Percentiles rank a stretch among this genome's conserved stretches.
These are phyloP conservation scores for Fusarium papillatum DNA, from an alignment of 2,329 filamentous ascomycete species.

Conservation along the genomic window DNA sequence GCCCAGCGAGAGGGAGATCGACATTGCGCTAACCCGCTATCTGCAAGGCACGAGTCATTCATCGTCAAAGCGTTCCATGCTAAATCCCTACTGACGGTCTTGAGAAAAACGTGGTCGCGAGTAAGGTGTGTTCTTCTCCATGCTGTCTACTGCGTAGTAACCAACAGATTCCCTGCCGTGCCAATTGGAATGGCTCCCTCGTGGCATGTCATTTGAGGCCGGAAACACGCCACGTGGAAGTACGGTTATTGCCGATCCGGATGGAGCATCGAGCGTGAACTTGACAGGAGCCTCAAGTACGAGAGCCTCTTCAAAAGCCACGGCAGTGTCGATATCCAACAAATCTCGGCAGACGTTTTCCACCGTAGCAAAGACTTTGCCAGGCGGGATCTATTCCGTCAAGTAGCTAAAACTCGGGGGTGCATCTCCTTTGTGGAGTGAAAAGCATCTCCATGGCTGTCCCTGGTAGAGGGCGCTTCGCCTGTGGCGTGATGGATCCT, in stretches of 20 bases:
- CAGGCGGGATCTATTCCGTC: neutral
- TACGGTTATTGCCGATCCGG: neutral
- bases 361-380: neutral
- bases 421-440: neutral
- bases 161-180: neutral
- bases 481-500: neutral
- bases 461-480: neutral
- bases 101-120: constrained; percentile 3
- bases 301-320: too few species aligned
- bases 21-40: neutral
- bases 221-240: neutral
- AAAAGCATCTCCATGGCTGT: neutral
- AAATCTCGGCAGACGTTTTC: neutral
- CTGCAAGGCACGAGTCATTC: constrained; percentile 11
- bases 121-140: neutral
- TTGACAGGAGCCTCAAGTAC: neutral
- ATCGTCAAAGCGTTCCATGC: neutral
- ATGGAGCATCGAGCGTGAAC: neutral
- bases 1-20: constrained; percentile 9
- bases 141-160: neutral
- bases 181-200: neutral
- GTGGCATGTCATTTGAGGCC: neutral
- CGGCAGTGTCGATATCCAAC: neutral
- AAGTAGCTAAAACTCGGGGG: neutral
- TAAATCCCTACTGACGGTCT: neutral